Evolutionary conservation across 345 rosid genomes (phyloP).

Genomic region (Salix suchowensis): DNA sequence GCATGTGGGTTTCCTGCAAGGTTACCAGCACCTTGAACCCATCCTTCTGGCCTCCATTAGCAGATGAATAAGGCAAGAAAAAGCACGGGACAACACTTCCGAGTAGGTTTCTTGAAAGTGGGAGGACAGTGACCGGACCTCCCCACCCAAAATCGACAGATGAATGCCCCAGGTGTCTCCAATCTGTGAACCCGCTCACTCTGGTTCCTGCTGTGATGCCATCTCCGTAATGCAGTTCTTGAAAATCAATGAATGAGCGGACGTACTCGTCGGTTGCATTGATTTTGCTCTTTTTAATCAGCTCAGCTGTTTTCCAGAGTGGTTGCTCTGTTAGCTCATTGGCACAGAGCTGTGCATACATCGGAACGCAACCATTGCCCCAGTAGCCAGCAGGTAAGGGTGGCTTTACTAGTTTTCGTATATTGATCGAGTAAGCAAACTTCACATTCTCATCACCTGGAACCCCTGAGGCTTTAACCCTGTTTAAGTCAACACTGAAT

Average conservation of each 20-base stretch:
- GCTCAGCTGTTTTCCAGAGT: slow-evolving; percentile 66
- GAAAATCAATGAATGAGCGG: slow-evolving; percentile 72
- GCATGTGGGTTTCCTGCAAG: slow-evolving; percentile 44
- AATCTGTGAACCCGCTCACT: slow-evolving; percentile 89
- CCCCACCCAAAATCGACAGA: slow-evolving; percentile 89
- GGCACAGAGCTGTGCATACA: slow-evolving; percentile 55
- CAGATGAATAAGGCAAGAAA: slow-evolving; percentile 67
- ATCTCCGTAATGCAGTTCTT: slow-evolving; percentile 44
- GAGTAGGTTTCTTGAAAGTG: slow-evolving; percentile 53
- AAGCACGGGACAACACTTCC: slow-evolving; percentile 82
- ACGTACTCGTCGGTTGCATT: slow-evolving; percentile 57
- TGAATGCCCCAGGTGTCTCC: slow-evolving; percentile 84
- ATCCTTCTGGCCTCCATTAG: slow-evolving; percentile 31
- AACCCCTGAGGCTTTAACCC: slow-evolving; percentile 48
- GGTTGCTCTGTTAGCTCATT: slow-evolving; percentile 54
- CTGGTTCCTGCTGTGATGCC: slow-evolving; percentile 50
- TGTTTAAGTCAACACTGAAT: background rate
- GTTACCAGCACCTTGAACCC: slow-evolving; percentile 72
- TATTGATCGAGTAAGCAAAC: slow-evolving; percentile 60
- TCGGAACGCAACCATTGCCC: slow-evolving; percentile 84
- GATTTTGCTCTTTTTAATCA: slow-evolving; percentile 70
- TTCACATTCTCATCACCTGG: slow-evolving; percentile 46
- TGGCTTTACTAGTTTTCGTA: slow-evolving; percentile 55
- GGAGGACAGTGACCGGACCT: slow-evolving; percentile 67
- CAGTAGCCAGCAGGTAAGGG: slow-evolving; percentile 68